phyloP scores from a whole-genome alignment of 2,329 filamentous ascomycete genomes.

The Ampelomyces quisqualis region DNA sequence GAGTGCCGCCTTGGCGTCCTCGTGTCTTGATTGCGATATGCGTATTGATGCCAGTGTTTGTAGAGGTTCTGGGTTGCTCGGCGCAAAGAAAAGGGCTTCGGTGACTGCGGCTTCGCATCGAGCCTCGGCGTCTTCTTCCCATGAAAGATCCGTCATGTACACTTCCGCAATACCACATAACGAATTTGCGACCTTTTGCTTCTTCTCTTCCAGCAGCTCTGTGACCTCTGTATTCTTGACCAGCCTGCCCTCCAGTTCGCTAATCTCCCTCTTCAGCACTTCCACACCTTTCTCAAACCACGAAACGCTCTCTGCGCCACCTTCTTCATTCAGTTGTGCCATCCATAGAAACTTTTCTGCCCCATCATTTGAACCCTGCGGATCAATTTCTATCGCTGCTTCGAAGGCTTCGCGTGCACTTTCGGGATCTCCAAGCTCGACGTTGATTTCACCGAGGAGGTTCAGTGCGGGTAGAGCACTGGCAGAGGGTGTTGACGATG shows the following conservation, averaged over 20 bases:
- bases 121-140: constrained; percentile 85
- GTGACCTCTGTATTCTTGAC: constrained; percentile 38
- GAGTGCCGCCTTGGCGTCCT: constrained; percentile 79
- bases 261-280: constrained; percentile 71
- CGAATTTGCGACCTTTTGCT: constrained; percentile 81
- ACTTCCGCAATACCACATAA: constrained; percentile 93
- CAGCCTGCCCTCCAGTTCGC: constrained; percentile 56
- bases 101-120: constrained; percentile 87
- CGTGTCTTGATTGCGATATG: constrained; percentile 78
- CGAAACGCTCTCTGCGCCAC: constrained; percentile 59
- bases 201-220: constrained; percentile 63
- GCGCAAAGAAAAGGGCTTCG: constrained; percentile 83
- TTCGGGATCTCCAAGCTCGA: constrained; percentile 81
- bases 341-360: constrained; percentile 94
- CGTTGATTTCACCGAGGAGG: constrained; percentile 75
- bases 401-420: constrained; percentile 71
- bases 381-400: constrained; percentile 72
- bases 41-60: constrained; percentile 93
- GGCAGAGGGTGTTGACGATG: constrained; percentile 38
- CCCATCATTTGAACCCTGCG: constrained; percentile 77
- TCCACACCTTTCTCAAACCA: constrained; percentile 69
- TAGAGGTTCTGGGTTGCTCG: constrained; percentile 81
- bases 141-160: constrained; percentile 97
- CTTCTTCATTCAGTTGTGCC: constrained; percentile 76
- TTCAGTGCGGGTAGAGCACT: constrained; percentile 67